Percentiles rank a stretch among this genome's conserved stretches.
phyloP scores from a whole-genome alignment of 495 filamentous ascomycete genomes.

The Talaromyces thailandensis region DNA sequence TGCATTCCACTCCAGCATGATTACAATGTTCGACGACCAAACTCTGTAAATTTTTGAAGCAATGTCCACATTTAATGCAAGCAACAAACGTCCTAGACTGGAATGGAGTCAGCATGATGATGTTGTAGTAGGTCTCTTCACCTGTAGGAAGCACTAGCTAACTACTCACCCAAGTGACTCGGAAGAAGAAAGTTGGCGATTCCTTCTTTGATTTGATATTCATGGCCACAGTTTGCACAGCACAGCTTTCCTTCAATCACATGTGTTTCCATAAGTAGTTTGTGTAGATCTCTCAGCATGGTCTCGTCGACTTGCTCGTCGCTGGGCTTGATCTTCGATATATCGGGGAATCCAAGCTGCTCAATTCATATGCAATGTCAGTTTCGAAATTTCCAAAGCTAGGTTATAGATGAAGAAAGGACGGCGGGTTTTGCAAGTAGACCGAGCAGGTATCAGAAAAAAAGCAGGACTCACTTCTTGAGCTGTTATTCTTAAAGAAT shows the following conservation, averaged over 20 bases:
- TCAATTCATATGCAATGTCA: background rate
- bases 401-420: background rate
- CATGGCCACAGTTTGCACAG: slow-evolving; percentile 85
- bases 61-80: background rate
- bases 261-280: slow-evolving; percentile 79
- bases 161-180: slow-evolving; percentile 65
- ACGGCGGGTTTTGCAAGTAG: background rate
- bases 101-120: background rate
- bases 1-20: background rate
- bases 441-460: background rate
- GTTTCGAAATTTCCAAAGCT: background rate
- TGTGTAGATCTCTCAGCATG: slow-evolving; percentile 67
- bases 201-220: slow-evolving; percentile 87
- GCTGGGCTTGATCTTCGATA: slow-evolving; percentile 57
- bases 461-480: slow-evolving; percentile 55
- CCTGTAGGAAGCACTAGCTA: background rate
- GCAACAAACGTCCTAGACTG: background rate
- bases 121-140: background rate
- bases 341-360: slow-evolving; percentile 73
- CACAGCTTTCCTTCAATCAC: slow-evolving; percentile 79
- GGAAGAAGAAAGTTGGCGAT: slow-evolving; percentile 95
- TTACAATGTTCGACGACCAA: background rate
- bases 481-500: slow-evolving; percentile 59
- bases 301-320: slow-evolving; percentile 54
- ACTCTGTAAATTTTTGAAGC: background rate